A percentile compares a stretch with the other conserved stretches of the same genome.
Conservation (phyloP, 202 grass and related monocot genomes). For the Miscanthus sacchariflorus region DNA sequence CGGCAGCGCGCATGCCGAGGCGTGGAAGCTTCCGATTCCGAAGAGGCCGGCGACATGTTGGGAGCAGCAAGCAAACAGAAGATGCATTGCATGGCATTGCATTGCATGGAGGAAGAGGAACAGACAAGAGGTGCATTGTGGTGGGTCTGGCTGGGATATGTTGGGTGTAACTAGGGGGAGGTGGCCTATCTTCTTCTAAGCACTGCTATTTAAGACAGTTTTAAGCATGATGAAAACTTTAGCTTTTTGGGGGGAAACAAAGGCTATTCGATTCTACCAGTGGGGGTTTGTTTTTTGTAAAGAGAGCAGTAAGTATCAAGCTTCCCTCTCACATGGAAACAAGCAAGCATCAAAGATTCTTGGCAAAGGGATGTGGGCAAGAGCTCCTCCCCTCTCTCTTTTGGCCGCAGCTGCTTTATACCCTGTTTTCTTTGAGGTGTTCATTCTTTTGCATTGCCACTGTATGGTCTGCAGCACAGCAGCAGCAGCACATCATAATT, state of each 20-base stretch:
- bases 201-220: constrained; percentile 66
- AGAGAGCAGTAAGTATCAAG: constrained; percentile 54
- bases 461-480: constrained; percentile 37
- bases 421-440: constrained; percentile 41
- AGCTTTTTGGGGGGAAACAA: constrained; percentile 53
- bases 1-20: constrained; percentile 16
- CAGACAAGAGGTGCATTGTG: constrained; percentile 47
- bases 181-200: constrained; percentile 63
- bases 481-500: constrained; percentile 13
- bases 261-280: constrained; percentile 56
- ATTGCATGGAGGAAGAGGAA: constrained; percentile 48
- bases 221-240: constrained; percentile 62
- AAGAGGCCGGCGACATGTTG: constrained; percentile 14
- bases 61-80: constrained; percentile 27
- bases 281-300: constrained; percentile 56
- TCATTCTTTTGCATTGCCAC: constrained; percentile 51
- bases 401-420: constrained; percentile 52
- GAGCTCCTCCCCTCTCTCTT: constrained; percentile 40
- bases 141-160: constrained; percentile 60
- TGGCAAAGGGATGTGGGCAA: constrained; percentile 63
- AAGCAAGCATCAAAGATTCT: constrained; percentile 65
- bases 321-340: constrained; percentile 61
- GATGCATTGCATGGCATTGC: constrained; percentile 42
- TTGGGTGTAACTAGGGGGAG: constrained; percentile 61
- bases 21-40: constrained; percentile 36